Base-by-base conservation (phyloP, 1,284 basidiomycete genomes). In the Trametes pubescens region DNA sequence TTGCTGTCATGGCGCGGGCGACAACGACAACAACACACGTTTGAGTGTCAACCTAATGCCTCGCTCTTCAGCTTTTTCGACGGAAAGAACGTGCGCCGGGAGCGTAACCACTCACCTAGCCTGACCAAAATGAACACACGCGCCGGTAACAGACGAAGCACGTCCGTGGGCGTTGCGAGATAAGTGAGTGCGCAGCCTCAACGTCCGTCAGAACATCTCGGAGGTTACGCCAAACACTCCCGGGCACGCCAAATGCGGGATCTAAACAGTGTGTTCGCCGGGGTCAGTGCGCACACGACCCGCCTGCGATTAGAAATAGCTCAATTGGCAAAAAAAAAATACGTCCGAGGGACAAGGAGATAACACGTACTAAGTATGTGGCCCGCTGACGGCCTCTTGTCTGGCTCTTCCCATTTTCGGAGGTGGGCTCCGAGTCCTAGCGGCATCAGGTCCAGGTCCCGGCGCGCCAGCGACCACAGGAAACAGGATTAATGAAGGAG, bases 401-500 rank as follows among this genome's bases (percentile, higher is more conserved):
- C 37, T 38, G 37, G 37, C 14, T 10, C 11, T 38, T 11, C 37
- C 37, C 37, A 10, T 16, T 38, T 38, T 13, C 37, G 37, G 37
- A 18, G n/a, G 43, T 8, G n/a, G 43, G 43, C 43, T n/a, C 16
- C 8, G 7, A 44, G 21, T 4, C 4, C 11, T 40, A 13, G 38
- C 38, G 11, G 43, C 43, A 44, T 9, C 43, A 44, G 18, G 3
- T 3, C n/a, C 43, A 44, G 43, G 29, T 11, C 32, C 29, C 21
- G 47, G 48, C 8, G n/a, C 48, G 14, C 16, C 24, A 13, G 47
- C n/a, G 47, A 9, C 24, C 29, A 13, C 29, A 9, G 29, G 37
- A 58, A 51, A 51, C 22, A 48, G 48, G 57, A 13, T 51, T 40
- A 43, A 51, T 58, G 35, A 37, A 49, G 18, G 51, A 32, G 38